phyloP scores from a whole-genome alignment of 441 rosid species.

The Pelargonium myrrhifolium region DNA sequence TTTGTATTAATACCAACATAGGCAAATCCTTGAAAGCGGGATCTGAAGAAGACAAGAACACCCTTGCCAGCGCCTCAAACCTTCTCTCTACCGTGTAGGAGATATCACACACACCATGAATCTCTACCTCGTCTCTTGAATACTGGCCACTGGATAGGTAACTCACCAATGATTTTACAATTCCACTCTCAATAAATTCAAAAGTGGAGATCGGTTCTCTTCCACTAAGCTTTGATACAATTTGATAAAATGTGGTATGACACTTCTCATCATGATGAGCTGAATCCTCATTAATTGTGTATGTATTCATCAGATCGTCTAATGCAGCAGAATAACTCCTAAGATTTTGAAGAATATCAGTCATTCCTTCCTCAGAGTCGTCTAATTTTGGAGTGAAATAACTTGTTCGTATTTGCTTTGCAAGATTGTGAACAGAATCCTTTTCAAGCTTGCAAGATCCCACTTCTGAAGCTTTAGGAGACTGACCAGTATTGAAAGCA shows the following conservation, averaged over 20 bases:
- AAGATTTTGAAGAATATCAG: conserved; percentile 81
- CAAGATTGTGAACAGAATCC: conserved; percentile 60
- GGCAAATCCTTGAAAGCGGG: conserved; percentile 41
- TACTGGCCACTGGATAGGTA: conserved; percentile 63
- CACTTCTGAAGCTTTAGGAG: conserved; percentile 34
- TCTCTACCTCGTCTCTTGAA: conserved; percentile 33
- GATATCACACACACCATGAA: conserved; percentile 24
- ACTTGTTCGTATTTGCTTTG: conserved; percentile 51
- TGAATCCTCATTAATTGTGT: conserved; percentile 25
- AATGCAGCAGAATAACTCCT: conserved; percentile 53
- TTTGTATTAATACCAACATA: conserved; percentile 49
- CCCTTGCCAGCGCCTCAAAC: conserved; percentile 58
- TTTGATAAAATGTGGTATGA: conserved; percentile 41
- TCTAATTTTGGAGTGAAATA: conserved; percentile 56
- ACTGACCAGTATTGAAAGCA: conserved; percentile 45
- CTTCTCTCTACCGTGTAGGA: conserved; percentile 48
- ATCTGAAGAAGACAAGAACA: conserved; percentile 44
- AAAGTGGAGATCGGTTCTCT: conserved; percentile 84
- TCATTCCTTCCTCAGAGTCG: conserved; percentile 61
- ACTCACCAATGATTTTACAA: conserved; percentile 59
- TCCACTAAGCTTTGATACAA: conserved; percentile 62
- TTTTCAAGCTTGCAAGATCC: conserved; percentile 62
- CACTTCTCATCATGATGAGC: conserved; percentile 47
- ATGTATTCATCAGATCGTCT: conserved; percentile 38
- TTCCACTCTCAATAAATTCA: conserved; percentile 90